Conservation (phyloP, 345 rosid genomes). For the Hibiscus tridactylites region DNA sequence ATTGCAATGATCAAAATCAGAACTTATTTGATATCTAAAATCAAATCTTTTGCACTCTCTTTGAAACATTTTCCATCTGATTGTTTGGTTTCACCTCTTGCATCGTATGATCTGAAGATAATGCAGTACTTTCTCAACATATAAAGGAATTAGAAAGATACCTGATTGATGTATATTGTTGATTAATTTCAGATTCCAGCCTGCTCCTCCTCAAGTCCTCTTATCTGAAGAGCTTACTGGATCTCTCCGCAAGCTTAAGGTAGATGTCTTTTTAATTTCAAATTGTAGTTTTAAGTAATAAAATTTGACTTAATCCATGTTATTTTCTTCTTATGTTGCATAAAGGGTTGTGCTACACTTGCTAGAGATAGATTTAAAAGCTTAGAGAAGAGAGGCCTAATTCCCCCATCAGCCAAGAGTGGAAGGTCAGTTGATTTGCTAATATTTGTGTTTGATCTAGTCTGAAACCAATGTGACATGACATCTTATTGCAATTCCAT, state of each 20-base stretch:
- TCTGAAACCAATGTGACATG: neutral
- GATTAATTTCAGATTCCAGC: conserved; percentile 44
- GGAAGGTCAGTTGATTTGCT: conserved; percentile 44
- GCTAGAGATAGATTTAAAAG: conserved; percentile 85
- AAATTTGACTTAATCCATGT: neutral
- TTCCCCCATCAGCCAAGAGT: conserved; percentile 48
- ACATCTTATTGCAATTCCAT: neutral
- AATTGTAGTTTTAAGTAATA: neutral
- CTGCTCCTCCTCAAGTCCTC: conserved; percentile 82
- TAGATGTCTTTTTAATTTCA: conserved; percentile 15
- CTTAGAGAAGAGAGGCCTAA: conserved; percentile 81
- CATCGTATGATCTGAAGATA: neutral
- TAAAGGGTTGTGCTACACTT: conserved; percentile 80
- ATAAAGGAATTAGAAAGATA: neutral
- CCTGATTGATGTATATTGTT: neutral
- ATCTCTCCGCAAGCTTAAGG: conserved; percentile 82
- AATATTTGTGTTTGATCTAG: neutral
- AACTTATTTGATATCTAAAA: neutral
- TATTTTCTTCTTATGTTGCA: neutral
- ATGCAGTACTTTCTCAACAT: neutral
- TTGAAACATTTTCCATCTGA: neutral
- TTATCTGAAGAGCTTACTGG: conserved; percentile 91
- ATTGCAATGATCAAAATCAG: neutral
- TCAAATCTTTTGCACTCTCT: neutral
- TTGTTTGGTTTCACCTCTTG: neutral